Conservation (phyloP, 1,284 basidiomycete genomes). For the Chiua sp. region DNA sequence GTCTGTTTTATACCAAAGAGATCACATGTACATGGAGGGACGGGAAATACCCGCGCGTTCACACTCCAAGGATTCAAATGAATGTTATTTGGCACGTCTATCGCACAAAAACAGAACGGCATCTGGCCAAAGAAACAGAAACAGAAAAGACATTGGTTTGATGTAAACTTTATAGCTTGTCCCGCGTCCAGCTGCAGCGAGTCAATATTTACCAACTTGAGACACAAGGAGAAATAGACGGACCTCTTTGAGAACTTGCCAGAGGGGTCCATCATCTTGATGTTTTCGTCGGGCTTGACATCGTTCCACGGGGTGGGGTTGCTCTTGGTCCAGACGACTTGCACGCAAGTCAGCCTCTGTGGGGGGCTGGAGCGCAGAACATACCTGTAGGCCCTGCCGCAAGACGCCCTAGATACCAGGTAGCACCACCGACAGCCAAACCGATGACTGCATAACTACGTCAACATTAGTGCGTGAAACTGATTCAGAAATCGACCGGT, state of each 20-base stretch:
- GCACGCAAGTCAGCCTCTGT: conserved; percentile 2
- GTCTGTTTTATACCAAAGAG: not conserved
- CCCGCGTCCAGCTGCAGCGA: conserved; percentile 65
- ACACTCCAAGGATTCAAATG: conserved; percentile 7
- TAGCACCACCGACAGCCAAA: conserved; percentile 63
- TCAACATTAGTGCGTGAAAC: conserved; percentile 18
- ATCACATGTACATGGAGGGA: conserved; percentile 18
- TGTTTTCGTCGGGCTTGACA: conserved; percentile 72
- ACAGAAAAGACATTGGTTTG: not conserved
- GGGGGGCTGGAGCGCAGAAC: conserved; percentile 28
- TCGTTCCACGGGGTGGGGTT: conserved; percentile 85
- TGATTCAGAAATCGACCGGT: conserved; percentile 12
- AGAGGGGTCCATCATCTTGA: conserved; percentile 71
- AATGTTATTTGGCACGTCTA: conserved; percentile 27
- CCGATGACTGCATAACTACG: conserved; percentile 74
- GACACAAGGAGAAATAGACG: conserved; percentile 17
- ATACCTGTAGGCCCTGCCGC: conserved; percentile 72
- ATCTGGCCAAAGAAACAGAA: conserved; percentile 11
- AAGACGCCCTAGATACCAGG: conserved; percentile 76
- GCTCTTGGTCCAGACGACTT: conserved; percentile 80
- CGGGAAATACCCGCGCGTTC: not conserved
- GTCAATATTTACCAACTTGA: conserved; percentile 12
- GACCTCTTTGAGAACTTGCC: conserved; percentile 77
- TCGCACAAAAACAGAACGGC: conserved; percentile 16
- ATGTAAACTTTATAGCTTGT: conserved; percentile 55